Conservation (phyloP, 352 stramenopile species). For the Pythium myriotylum region DNA sequence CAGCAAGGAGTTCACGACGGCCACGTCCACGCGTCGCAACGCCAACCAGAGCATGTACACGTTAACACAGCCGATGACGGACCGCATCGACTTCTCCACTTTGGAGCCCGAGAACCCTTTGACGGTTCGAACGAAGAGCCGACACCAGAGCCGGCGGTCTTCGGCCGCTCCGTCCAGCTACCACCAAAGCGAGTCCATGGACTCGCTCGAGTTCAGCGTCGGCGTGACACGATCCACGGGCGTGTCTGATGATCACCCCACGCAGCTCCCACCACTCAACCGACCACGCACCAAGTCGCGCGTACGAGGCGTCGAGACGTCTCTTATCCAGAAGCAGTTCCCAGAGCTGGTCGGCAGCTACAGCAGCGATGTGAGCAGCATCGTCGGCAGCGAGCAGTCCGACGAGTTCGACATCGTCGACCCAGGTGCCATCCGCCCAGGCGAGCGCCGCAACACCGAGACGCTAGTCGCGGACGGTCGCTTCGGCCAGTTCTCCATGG, state of each 20-base stretch:
- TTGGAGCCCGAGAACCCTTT: constrained; percentile 14
- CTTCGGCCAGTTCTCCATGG: constrained; percentile 66
- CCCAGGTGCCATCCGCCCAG: constrained; percentile 52
- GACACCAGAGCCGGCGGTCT: not conserved
- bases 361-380: constrained; percentile 27
- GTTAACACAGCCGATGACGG: constrained; percentile 12
- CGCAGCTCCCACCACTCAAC: not conserved
- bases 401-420: constrained; percentile 83
- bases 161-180: constrained; percentile 12
- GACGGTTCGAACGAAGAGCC: constrained; percentile 24
- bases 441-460: constrained; percentile 70
- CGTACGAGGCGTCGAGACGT: constrained; percentile 28
- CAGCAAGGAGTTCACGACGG: constrained; percentile 18
- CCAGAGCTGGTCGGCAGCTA: constrained; percentile 42
- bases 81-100: constrained; percentile 29
- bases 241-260: constrained; percentile 11
- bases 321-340: constrained; percentile 32
- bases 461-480: constrained; percentile 55
- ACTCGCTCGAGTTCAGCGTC: constrained; percentile 17
- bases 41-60: constrained; percentile 11
- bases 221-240: constrained; percentile 9
- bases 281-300: constrained; percentile 20
- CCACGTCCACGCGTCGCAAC: constrained; percentile 10
- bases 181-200: constrained; percentile 4
- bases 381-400: constrained; percentile 18